Conservation (phyloP, 495 filamentous ascomycete genomes). For the Lepraria neglecta region DNA sequence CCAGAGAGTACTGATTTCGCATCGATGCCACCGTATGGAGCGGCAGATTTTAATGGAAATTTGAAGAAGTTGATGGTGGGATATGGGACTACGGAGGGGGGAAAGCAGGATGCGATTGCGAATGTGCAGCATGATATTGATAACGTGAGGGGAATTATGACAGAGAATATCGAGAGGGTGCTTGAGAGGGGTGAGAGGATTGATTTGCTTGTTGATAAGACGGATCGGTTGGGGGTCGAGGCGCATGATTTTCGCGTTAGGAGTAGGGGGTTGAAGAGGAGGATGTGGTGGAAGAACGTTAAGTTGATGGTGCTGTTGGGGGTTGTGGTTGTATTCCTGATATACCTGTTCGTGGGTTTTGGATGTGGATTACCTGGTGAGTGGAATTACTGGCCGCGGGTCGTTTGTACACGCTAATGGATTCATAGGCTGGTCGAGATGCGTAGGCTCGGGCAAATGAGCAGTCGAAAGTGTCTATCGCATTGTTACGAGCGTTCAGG, state of each 20-base stretch:
- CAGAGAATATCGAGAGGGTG: constrained; percentile 94
- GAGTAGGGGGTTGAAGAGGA: constrained; percentile 72
- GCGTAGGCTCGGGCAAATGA: constrained; percentile 22
- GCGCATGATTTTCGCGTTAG: constrained; percentile 85
- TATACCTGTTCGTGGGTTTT: constrained; percentile 70
- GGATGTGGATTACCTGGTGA: constrained; percentile 62
- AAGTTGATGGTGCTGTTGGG: constrained; percentile 82
- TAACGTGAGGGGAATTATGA: constrained; percentile 93
- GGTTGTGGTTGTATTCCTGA: constrained; percentile 75
- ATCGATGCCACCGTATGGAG: constrained; percentile 79
- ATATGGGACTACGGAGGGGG: constrained; percentile 68
- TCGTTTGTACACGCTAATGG: neutral
- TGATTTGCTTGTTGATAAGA: constrained; percentile 95
- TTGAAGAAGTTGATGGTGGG: constrained; percentile 74
- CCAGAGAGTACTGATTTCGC: constrained; percentile 66
- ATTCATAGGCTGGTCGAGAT: constrained; percentile 23
- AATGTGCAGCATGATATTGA: constrained; percentile 86
- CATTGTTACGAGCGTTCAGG: neutral
- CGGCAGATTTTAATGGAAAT: constrained; percentile 73
- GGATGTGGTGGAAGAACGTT: constrained; percentile 99
- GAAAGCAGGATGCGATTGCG: constrained; percentile 74
- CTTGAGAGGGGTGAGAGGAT: constrained; percentile 93
- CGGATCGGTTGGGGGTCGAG: constrained; percentile 77
- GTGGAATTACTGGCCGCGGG: neutral
- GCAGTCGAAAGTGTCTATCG: too few relatives aligned